A percentile compares a stretch with the other conserved stretches of the same genome.
Conservation (phyloP, 2,329 filamentous ascomycete species). For the Alternaria sp. region DNA sequence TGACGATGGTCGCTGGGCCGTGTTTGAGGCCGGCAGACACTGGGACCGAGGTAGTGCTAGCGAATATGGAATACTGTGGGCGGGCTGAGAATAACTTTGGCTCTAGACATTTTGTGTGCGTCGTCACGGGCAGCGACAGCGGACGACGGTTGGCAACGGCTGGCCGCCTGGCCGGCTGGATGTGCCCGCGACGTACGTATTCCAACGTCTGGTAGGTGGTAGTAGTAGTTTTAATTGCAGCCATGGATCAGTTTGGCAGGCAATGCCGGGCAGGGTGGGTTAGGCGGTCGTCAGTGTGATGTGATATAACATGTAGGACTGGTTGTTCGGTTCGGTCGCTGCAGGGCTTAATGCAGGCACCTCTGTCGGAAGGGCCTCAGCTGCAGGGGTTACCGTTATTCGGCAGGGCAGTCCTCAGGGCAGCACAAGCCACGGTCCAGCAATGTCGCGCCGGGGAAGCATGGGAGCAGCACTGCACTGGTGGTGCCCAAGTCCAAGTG, state of each 20-base stretch:
- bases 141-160: not conserved
- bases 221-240: too few relatives aligned
- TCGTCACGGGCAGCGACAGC: not conserved
- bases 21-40: not conserved
- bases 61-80: not conserved
- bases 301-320: not conserved
- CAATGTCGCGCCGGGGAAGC: constrained; percentile 4
- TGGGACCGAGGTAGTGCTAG: not conserved
- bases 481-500: not conserved
- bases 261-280: too few relatives aligned
- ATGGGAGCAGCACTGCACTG: not conserved
- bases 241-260: too few relatives aligned
- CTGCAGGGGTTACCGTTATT: constrained; percentile 6
- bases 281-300: not conserved
- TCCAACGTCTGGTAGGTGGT: not conserved
- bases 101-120: too few relatives aligned
- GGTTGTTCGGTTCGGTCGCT: not conserved
- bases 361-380: not conserved
- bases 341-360: constrained; percentile 14
- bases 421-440: constrained; percentile 7
- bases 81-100: not conserved
- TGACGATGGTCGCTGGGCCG: not conserved
- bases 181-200: not conserved
- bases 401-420: not conserved
- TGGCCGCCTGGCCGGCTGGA: not conserved